Evolutionary conservation across 495 filamentous ascomycete species (phyloP), one percentile per base, ranked within the genome.

Genomic region (Pyronema omphalodes): DNA sequence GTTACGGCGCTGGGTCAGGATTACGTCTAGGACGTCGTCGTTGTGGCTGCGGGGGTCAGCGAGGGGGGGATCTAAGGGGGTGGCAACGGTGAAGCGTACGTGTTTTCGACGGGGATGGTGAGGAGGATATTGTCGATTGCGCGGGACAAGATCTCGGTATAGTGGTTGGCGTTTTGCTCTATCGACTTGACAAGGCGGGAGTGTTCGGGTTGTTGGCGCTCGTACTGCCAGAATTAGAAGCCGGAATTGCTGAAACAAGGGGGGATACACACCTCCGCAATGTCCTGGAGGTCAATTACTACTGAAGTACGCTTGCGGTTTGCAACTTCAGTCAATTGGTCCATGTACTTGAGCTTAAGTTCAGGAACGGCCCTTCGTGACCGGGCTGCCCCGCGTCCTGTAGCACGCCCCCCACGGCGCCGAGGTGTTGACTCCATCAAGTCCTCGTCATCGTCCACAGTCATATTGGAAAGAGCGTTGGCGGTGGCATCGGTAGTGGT

Each of bases 1-100:
- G 64, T 82, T 83, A 54, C 83, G 77, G 57, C 91, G 82, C 67
- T 93, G 86, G 7, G 84, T 83, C 79, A 94, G 88, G 58, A 98
- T 85, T 29, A 96, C 83, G 69, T 98, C 91, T 19, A 98, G 74
- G 12, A 98, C 93, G 66, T 98, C 91, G 59, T 94, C 88, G 67
- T 95, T 95, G 73, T 93, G 95, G 39, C 83, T 87, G 4, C 19
- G 4, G 9, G 9, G 34, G 17, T 51, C 29, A 46, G 17, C 52
- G 51, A 54, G 39, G 56, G 55, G 15, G 23, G 23, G 1, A 29
- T 29, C 5, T 29, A 29, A 5, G 23, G 23, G 23, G 23, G 5
- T 29, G 23, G 5, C 5, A 29, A 29, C 14, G 66, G 55, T 17
- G 8, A 23, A 44, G 29, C 81, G 50, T 79, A 88, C 79, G 80